Conservation (phyloP, 2,329 filamentous ascomycete genomes). For the Beauveria brongniartii region DNA sequence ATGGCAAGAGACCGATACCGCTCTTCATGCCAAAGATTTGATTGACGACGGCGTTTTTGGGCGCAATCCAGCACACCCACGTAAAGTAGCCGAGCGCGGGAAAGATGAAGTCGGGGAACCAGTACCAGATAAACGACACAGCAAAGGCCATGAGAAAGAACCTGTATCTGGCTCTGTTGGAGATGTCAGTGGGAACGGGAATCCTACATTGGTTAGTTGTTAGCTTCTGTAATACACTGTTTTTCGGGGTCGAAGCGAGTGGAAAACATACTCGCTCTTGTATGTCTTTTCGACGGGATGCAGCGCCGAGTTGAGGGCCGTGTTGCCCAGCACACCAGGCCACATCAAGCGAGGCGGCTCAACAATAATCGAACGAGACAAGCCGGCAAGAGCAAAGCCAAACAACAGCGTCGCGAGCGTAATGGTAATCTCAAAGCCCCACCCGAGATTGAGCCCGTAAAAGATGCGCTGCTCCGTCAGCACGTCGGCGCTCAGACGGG, state of each 20-base stretch:
- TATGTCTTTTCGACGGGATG: slow-evolving; percentile 29
- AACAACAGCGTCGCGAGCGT: slow-evolving; percentile 42
- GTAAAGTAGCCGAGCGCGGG: slow-evolving; percentile 36
- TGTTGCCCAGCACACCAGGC: slow-evolving; percentile 42
- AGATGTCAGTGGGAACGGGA: not conserved
- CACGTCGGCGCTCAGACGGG: slow-evolving; percentile 26
- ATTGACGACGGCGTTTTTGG: slow-evolving; percentile 36
- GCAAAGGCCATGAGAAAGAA: slow-evolving; percentile 35
- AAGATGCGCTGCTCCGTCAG: slow-evolving; percentile 30
- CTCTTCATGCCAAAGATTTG: slow-evolving; percentile 41
- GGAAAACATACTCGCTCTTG: slow-evolving; percentile 16
- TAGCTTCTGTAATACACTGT: too few species aligned
- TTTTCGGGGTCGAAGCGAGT: too few species aligned
- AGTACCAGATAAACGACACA: slow-evolving; percentile 38
- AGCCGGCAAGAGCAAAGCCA: slow-evolving; percentile 42
- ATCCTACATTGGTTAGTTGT: not conserved
- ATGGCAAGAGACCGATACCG: slow-evolving; percentile 30
- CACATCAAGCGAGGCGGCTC: slow-evolving; percentile 42
- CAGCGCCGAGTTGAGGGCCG: slow-evolving; percentile 33
- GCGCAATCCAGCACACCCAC: slow-evolving; percentile 41
- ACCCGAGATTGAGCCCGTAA: slow-evolving; percentile 34
- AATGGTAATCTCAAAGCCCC: slow-evolving; percentile 41
- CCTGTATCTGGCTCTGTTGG: slow-evolving; percentile 27
- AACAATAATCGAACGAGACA: slow-evolving; percentile 35
- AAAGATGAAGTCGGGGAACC: slow-evolving; percentile 41